phyloP scores from a whole-genome alignment of 768 basidiomycete species.

The Rhodosporidiobolus odoratus region DNA sequence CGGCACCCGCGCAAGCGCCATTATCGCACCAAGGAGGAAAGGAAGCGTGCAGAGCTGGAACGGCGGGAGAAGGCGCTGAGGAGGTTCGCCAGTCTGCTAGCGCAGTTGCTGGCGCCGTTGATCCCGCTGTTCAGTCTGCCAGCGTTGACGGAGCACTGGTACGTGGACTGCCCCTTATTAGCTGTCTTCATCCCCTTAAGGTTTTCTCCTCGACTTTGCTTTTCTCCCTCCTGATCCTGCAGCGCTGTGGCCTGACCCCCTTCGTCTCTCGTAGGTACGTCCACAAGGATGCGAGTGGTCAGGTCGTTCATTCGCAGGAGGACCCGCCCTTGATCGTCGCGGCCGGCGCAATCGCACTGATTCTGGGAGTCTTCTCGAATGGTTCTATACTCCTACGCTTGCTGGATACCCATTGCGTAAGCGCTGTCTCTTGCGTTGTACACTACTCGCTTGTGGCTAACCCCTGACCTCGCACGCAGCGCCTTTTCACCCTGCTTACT shows the following conservation, averaged over 20 bases:
- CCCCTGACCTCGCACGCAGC: neutral
- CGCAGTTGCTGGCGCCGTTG: conserved; percentile 18
- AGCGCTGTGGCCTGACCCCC: neutral
- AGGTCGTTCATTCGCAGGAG: neutral
- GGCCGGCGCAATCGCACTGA: conserved; percentile 1
- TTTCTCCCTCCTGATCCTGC: neutral
- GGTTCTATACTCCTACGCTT: conserved; percentile 14
- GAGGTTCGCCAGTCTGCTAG: conserved; percentile 1
- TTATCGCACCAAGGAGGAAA: conserved; percentile 4
- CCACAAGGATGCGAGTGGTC: neutral
- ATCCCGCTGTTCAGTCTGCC: conserved; percentile 10
- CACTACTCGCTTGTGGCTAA: no score
- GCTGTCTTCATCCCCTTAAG: no score
- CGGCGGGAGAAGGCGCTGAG: neutral
- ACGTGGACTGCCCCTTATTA: neutral
- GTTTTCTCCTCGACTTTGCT: neutral
- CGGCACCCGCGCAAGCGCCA: neutral
- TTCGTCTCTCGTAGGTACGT: conserved; percentile 9
- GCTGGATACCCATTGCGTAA: conserved; percentile 12
- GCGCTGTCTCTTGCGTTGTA: neutral
- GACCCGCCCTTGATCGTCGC: conserved; percentile 26
- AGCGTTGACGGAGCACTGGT: conserved; percentile 9
- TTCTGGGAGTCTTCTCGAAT: conserved; percentile 13
- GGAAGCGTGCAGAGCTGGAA: neutral
- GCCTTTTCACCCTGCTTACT: conserved; percentile 18